Evolutionary conservation across 2,329 filamentous ascomycete species (phyloP).

Genomic region (Trichoderma sp.): DNA sequence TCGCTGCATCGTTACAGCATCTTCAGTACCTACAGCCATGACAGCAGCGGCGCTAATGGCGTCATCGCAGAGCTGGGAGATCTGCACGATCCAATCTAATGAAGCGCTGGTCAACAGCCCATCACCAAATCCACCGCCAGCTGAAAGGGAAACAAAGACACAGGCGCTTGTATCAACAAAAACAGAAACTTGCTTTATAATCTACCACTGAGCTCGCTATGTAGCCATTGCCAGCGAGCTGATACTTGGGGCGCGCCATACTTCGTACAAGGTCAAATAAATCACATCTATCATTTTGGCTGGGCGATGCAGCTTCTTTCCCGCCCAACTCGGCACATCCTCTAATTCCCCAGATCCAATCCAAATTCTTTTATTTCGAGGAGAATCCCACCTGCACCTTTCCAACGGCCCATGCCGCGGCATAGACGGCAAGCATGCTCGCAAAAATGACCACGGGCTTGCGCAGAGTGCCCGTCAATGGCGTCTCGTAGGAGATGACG

Average conservation of each 20-base stretch:
- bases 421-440: slow-evolving; percentile 73
- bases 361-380: slow-evolving; percentile 42
- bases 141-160: background rate
- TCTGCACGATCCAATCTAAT: background rate
- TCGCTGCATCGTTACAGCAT: slow-evolving; percentile 4
- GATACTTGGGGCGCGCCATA: slow-evolving; percentile 8
- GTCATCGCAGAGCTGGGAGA: slow-evolving; percentile 10
- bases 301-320: slow-evolving; percentile 28
- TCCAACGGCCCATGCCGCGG: slow-evolving; percentile 72
- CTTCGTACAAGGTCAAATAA: slow-evolving; percentile 16
- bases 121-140: slow-evolving; percentile 1
- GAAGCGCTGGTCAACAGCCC: background rate
- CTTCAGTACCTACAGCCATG: background rate
- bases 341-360: slow-evolving; percentile 14
- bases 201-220: slow-evolving; percentile 12
- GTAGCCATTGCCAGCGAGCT: slow-evolving; percentile 3
- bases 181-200: slow-evolving; percentile 12
- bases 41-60: slow-evolving; percentile 17
- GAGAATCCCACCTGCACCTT: slow-evolving; percentile 80
- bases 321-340: slow-evolving; percentile 30
- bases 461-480: slow-evolving; percentile 71
- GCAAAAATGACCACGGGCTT: slow-evolving; percentile 84
- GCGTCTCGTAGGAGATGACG: slow-evolving; percentile 85
- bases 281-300: slow-evolving; percentile 29
- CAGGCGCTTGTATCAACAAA: background rate